Conservation (phyloP, 768 basidiomycete species). For the Chlorophyllum brunneum region DNA sequence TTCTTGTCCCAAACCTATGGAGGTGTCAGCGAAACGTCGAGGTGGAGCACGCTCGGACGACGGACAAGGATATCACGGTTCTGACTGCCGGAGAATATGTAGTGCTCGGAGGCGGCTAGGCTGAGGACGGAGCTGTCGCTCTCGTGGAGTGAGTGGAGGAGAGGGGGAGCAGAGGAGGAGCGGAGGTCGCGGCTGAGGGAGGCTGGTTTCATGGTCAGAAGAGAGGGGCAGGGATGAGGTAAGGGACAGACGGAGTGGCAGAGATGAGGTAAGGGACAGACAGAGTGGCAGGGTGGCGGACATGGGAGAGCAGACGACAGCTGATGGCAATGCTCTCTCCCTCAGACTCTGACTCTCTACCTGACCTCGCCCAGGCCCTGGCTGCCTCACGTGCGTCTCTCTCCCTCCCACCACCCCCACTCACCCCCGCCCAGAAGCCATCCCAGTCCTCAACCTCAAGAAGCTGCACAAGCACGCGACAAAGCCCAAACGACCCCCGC, state of each 20-base stretch:
- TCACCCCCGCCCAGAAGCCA: background rate
- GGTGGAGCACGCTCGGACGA: constrained; percentile 17
- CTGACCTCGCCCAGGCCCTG: background rate
- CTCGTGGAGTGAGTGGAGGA: constrained; percentile 71
- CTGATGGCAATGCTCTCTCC: background rate
- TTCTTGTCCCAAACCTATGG: constrained; percentile 81
- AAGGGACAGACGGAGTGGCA: constrained; percentile 17
- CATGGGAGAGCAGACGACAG: background rate
- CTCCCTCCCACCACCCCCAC: background rate
- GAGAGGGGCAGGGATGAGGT: background rate
- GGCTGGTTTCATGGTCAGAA: constrained; percentile 37
- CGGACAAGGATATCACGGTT: constrained; percentile 67
- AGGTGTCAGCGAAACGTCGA: background rate
- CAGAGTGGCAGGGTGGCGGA: constrained; percentile 14
- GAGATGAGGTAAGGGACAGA: too few species aligned
- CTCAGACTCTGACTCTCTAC: constrained; percentile 10
- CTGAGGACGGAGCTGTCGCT: constrained; percentile 68
- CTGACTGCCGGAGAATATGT: constrained; percentile 85
- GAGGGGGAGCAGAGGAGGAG: constrained; percentile 39
- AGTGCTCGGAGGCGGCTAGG: constrained; percentile 63
- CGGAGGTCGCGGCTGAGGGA: constrained; percentile 58
- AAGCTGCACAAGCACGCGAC: background rate
- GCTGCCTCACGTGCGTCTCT: background rate
- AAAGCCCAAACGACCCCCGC: too few species aligned
- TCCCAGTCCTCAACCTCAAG: background rate